These are phyloP conservation scores for Eimeria sp. DNA, from an alignment of 169 alveolate genomes.

Conservation along the genomic window DNA sequence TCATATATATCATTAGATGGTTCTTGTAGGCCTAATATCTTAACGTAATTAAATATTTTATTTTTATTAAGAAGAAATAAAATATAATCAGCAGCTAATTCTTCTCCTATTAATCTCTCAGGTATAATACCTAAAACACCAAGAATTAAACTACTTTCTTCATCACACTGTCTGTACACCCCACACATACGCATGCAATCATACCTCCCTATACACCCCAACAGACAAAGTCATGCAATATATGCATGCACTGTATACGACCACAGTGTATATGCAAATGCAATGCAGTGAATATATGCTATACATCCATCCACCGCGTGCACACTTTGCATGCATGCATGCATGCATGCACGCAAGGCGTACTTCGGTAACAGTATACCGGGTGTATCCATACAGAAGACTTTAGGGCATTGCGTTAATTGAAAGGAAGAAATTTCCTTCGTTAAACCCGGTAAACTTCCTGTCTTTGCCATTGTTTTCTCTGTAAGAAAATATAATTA, in stretches of 20 bases:
- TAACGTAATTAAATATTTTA: slow-evolving; percentile 86
- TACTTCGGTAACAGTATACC: slow-evolving; percentile 91
- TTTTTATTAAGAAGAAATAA: slow-evolving; percentile 88
- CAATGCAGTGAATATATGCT: not conserved
- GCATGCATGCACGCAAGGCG: no score
- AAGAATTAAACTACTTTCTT: slow-evolving; percentile 90
- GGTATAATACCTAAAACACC: slow-evolving; percentile 90
- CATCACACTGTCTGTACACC: slow-evolving; percentile 78
- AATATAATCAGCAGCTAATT: slow-evolving; percentile 89
- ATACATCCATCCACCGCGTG: not conserved
- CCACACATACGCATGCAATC: not conserved
- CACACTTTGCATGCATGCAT: not conserved
- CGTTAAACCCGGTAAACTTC: slow-evolving; percentile 92
- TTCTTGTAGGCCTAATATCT: slow-evolving; percentile 86
- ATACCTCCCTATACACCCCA: not conserved
- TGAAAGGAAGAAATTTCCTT: slow-evolving; percentile 88
- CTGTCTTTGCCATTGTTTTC: slow-evolving; percentile 87
- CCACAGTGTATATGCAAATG: no score
- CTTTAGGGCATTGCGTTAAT: slow-evolving; percentile 88
- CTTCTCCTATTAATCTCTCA: slow-evolving; percentile 91
- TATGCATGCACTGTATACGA: no score
- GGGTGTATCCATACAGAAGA: slow-evolving; percentile 92
- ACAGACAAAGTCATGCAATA: not conserved
- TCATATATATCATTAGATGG: slow-evolving; percentile 90
- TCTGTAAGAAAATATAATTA: no score